phyloP scores from a whole-genome alignment of 176 grass and related monocot species.

The Eragrostis curvula region DNA sequence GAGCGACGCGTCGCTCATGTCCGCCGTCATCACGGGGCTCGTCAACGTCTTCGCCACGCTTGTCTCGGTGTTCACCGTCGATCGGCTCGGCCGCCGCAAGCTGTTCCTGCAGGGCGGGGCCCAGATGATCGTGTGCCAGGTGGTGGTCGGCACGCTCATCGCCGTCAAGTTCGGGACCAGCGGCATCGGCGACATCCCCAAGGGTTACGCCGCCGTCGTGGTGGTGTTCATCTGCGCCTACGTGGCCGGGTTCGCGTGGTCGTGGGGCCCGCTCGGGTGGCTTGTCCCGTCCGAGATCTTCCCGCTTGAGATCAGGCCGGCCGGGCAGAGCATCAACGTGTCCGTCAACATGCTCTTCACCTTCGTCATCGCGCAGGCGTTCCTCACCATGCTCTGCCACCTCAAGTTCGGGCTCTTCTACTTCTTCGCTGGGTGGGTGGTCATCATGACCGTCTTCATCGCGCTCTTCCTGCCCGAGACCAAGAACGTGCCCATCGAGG shows the following conservation, averaged over 20 bases:
- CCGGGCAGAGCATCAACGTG: slow-evolving; percentile 98
- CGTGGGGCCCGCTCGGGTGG: slow-evolving; percentile 95
- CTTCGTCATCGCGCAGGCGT: slow-evolving; percentile 86
- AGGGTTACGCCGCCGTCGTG: slow-evolving; percentile 61
- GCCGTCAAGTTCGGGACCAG: slow-evolving; percentile 51
- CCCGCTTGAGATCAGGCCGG: slow-evolving; percentile 91
- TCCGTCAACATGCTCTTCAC: slow-evolving; percentile 99
- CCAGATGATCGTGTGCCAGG: slow-evolving; percentile 67
- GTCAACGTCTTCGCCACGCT: slow-evolving; percentile 73
- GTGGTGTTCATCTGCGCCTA: slow-evolving; percentile 93
- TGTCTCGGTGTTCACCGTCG: slow-evolving; percentile 56
- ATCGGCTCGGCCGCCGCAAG: slow-evolving; percentile 42
- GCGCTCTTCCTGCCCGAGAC: slow-evolving; percentile 89
- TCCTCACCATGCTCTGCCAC: slow-evolving; percentile 93
- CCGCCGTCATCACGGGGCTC: slow-evolving; percentile 65
- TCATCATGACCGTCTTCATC: slow-evolving; percentile 93
- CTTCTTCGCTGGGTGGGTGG: slow-evolving; percentile 91
- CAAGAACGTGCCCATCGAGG: slow-evolving; percentile 98
- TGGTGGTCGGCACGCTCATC: slow-evolving; percentile 53
- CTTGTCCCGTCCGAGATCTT: slow-evolving; percentile 98
- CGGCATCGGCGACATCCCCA: slow-evolving; percentile 55
- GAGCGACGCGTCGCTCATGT: slow-evolving; percentile 69
- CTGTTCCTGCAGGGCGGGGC: slow-evolving; percentile 62
- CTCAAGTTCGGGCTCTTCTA: slow-evolving; percentile 95
- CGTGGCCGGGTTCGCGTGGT: slow-evolving; percentile 95